These are phyloP conservation scores for Cyberlindnera saturnus DNA, from an alignment of 805 yeast genomes.

Conservation along the genomic window DNA sequence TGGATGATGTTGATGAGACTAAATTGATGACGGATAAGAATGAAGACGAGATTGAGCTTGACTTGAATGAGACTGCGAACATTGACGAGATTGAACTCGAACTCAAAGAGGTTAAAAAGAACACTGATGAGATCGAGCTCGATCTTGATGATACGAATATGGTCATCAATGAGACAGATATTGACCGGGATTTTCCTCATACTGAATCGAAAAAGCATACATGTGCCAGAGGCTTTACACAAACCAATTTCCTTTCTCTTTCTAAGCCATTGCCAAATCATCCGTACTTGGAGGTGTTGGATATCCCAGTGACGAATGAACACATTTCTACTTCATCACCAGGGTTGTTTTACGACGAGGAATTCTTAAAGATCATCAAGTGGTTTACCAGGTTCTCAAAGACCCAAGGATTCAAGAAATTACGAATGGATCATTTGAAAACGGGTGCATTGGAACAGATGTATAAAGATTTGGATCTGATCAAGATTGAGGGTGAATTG, in stretches of 20 bases:
- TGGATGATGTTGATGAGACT: constrained; percentile 14
- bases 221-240: constrained; percentile 13
- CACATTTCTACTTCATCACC: constrained; percentile 7
- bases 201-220: neutral
- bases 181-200: neutral
- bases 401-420: constrained; percentile 7
- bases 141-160: constrained; percentile 1
- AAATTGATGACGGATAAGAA: constrained; percentile 11
- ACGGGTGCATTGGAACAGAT: constrained; percentile 11
- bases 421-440: constrained; percentile 10
- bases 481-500: constrained; percentile 4
- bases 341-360: constrained; percentile 15
- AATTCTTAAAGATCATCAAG: constrained; percentile 14
- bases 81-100: constrained; percentile 20
- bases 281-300: constrained; percentile 46
- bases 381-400: constrained; percentile 14
- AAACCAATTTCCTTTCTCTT: constrained; percentile 62
- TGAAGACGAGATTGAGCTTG: constrained; percentile 29
- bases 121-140: constrained; percentile 16
- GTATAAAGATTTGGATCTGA: constrained; percentile 11
- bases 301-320: constrained; percentile 31
- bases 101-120: constrained; percentile 1
- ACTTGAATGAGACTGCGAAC: constrained; percentile 11
- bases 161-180: neutral
- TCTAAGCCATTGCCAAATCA: constrained; percentile 78